Evolutionary conservation across 2,329 filamentous ascomycete species (phyloP).

Genomic region (Herpomyces periplanetae): DNA sequence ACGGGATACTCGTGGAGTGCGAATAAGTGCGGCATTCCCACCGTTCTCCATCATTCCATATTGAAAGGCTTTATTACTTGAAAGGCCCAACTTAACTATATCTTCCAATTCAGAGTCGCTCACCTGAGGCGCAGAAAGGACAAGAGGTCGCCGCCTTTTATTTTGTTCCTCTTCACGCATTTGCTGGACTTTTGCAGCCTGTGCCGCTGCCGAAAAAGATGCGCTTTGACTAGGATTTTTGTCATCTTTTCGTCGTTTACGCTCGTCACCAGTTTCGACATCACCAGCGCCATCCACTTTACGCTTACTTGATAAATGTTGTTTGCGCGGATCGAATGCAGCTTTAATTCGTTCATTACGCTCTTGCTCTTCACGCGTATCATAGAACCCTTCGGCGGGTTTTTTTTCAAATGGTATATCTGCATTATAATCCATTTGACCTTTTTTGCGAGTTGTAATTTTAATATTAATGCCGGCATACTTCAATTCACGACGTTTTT

Average conservation of each 20-base stretch:
- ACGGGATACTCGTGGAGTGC: constrained; percentile 57
- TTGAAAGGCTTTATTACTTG: constrained; percentile 44
- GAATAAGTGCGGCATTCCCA: constrained; percentile 48
- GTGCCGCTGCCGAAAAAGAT: constrained; percentile 48
- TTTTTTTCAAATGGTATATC: constrained; percentile 93
- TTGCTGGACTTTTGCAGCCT: constrained; percentile 72
- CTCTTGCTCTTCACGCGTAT: constrained; percentile 42
- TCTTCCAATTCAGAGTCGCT: constrained; percentile 73
- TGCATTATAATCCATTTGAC: constrained; percentile 97
- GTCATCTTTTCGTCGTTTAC: constrained; percentile 57
- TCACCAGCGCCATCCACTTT: constrained; percentile 71
- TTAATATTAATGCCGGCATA: constrained; percentile 96
- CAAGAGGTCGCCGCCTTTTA: constrained; percentile 53
- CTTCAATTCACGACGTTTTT: constrained; percentile 85
- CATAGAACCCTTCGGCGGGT: constrained; percentile 56
- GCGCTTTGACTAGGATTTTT: constrained; percentile 40
- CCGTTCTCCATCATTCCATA: constrained; percentile 42
- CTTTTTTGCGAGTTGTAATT: constrained; percentile 54
- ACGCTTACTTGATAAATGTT: constrained; percentile 59
- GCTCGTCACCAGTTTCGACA: constrained; percentile 22
- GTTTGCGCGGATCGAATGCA: constrained; percentile 64
- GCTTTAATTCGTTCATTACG: constrained; percentile 50
- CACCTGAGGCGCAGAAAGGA: constrained; percentile 57
- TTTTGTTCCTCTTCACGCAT: constrained; percentile 85
- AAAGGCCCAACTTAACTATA: constrained; percentile 93